Evolutionary conservation across 2,329 filamentous ascomycete genomes (phyloP).

Genomic region (Aspergillus versicolor): DNA sequence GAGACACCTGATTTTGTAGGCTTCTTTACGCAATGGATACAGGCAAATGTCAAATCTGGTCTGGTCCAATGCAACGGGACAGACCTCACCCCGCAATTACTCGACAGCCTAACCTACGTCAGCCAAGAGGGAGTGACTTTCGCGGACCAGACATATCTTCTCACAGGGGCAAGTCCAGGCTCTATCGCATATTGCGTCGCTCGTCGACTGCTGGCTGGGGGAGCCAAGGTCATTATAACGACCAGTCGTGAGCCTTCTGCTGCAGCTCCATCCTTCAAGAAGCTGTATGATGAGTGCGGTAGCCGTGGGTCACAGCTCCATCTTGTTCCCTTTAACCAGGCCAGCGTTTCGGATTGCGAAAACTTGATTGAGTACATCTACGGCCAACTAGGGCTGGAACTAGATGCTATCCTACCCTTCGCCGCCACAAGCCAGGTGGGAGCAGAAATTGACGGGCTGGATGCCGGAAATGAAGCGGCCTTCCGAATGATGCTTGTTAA

Average conservation of each 20-base stretch:
- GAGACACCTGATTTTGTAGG: neutral
- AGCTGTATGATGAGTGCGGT: neutral
- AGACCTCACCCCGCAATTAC: neutral
- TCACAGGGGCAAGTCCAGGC: neutral
- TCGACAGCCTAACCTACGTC: neutral
- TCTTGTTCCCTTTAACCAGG: conserved; percentile 4
- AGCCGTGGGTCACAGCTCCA: neutral
- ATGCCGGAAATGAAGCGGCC: neutral
- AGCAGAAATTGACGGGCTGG: neutral
- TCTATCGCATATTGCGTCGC: neutral
- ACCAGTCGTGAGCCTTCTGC: neutral
- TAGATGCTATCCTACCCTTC: conserved; percentile 1
- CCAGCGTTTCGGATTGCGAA: neutral
- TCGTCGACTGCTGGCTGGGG: neutral
- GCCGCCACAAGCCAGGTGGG: conserved; percentile 1
- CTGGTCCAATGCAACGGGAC: neutral
- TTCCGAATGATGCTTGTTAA: conserved; percentile 6
- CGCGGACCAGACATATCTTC: neutral
- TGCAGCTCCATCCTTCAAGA: neutral
- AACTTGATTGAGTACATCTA: neutral
- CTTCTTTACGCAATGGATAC: neutral
- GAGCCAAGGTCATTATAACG: conserved; percentile 1
- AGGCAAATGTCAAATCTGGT: neutral
- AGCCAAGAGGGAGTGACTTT: neutral
- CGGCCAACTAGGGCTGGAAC: neutral